Conservation (phyloP, 176 grass and related monocot genomes). For the Metroxylon sagu region DNA sequence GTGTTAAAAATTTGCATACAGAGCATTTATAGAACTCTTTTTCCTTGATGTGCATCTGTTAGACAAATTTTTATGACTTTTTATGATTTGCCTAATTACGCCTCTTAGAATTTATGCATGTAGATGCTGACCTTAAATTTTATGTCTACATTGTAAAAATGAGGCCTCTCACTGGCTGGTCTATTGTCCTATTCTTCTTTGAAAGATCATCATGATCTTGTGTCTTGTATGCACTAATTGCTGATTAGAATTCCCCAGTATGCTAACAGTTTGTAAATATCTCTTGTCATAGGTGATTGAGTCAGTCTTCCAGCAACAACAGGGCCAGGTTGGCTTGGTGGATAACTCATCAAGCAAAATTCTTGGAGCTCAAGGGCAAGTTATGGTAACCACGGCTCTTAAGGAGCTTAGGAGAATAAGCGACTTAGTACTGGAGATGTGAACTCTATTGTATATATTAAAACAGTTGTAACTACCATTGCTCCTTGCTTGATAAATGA, state of each 20-base stretch:
- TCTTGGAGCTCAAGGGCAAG: constrained; percentile 31
- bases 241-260: neutral
- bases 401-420: constrained; percentile 71
- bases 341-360: constrained; percentile 22
- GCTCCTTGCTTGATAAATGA: too few relatives aligned
- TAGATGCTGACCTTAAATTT: too few relatives aligned
- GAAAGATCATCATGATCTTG: too few relatives aligned
- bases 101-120: too few relatives aligned
- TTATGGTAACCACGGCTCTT: constrained; percentile 33
- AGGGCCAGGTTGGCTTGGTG: constrained; percentile 11
- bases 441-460: constrained; percentile 4
- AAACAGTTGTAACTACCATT: too few relatives aligned
- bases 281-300: constrained; percentile 47
- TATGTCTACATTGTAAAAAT: too few relatives aligned
- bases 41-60: too few relatives aligned
- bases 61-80: too few relatives aligned
- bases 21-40: too few relatives aligned
- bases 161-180: too few relatives aligned
- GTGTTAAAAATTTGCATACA: neutral
- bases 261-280: constrained; percentile 6
- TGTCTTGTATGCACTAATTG: neutral
- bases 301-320: constrained; percentile 34
- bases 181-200: too few relatives aligned
- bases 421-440: constrained; percentile 42
- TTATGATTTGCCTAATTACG: too few relatives aligned